Conservation (phyloP, 2,329 filamentous ascomycete genomes). For the Cladobotryum protrusum region DNA sequence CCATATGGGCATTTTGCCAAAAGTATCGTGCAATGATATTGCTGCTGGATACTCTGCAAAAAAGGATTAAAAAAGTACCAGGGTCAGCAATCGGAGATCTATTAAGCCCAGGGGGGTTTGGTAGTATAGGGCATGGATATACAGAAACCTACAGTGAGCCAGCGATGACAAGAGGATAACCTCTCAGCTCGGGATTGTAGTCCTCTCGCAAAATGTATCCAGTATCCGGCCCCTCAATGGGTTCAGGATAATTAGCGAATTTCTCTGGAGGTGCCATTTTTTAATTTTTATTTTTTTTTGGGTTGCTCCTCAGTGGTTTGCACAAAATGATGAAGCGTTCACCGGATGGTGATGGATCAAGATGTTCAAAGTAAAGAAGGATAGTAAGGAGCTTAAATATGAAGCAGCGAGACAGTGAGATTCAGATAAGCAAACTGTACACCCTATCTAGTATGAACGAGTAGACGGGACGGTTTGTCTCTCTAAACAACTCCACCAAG, state of each 20-base stretch:
- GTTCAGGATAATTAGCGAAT: conserved; percentile 40
- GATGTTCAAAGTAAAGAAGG: too few species aligned
- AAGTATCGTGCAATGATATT: conserved; percentile 56
- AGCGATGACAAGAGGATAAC: conserved; percentile 55
- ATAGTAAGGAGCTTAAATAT: too few species aligned
- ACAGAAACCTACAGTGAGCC: conserved; percentile 49
- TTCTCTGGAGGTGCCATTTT: conserved; percentile 22
- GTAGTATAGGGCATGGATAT: background rate
- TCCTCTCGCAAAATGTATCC: conserved; percentile 34
- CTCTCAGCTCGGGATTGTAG: conserved; percentile 65
- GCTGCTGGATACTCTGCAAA: conserved; percentile 51
- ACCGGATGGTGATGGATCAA: too few species aligned
- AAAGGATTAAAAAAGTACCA: background rate
- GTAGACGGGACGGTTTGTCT: too few species aligned
- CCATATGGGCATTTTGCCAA: conserved; percentile 63
- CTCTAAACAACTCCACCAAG: too few species aligned
- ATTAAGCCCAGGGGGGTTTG: background rate
- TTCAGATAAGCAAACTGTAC: too few species aligned
- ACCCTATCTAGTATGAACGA: too few species aligned
- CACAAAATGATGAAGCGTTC: background rate
- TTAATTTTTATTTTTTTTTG: too few species aligned
- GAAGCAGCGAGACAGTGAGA: too few species aligned
- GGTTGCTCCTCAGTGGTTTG: too few species aligned
- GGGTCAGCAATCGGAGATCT: conserved; percentile 3
- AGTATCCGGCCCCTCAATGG: conserved; percentile 29